These are phyloP conservation scores for Tremella yokohamensis DNA, from an alignment of 768 basidiomycete genomes.

Conservation along the genomic window DNA sequence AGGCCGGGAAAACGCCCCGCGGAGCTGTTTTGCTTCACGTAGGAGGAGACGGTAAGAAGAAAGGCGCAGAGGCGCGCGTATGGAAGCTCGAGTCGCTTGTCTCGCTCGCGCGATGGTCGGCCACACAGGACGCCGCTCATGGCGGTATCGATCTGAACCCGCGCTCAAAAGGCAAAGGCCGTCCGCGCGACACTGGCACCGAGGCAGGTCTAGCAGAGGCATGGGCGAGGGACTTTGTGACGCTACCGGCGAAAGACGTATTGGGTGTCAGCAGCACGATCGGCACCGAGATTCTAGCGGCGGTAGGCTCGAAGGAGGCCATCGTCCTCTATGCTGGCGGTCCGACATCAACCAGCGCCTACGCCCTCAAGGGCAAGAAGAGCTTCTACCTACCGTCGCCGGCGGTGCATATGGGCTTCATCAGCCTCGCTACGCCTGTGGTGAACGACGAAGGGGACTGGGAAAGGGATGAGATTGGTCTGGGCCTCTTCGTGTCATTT, in stretches of 20 bases:
- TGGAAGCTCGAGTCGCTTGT: constrained; percentile 19
- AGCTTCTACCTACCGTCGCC: constrained; percentile 28
- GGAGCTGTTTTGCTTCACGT: constrained; percentile 17
- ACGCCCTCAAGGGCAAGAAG: constrained; percentile 15
- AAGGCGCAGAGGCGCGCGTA: constrained; percentile 16
- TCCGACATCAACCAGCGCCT: neutral
- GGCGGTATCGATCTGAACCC: constrained; percentile 9
- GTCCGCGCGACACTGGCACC: constrained; percentile 5
- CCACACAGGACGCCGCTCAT: neutral
- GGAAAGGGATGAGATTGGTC: neutral
- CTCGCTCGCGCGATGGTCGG: constrained; percentile 21
- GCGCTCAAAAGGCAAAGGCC: constrained; percentile 9
- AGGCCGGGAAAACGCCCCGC: constrained; percentile 5
- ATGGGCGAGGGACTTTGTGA: constrained; percentile 12
- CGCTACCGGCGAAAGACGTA: neutral
- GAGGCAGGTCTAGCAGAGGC: constrained; percentile 6
- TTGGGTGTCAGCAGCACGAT: constrained; percentile 1
- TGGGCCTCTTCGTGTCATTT: constrained; percentile 27
- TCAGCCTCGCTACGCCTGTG: constrained; percentile 10
- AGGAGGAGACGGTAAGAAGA: constrained; percentile 16
- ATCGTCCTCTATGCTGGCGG: constrained; percentile 15
- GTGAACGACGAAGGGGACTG: neutral
- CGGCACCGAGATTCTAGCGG: constrained; percentile 10
- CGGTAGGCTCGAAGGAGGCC: constrained; percentile 14
- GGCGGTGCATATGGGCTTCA: constrained; percentile 17